These are phyloP conservation scores for Trichoderma lentiforme DNA, from an alignment of 2,329 filamentous ascomycete species.

Conservation along the genomic window DNA sequence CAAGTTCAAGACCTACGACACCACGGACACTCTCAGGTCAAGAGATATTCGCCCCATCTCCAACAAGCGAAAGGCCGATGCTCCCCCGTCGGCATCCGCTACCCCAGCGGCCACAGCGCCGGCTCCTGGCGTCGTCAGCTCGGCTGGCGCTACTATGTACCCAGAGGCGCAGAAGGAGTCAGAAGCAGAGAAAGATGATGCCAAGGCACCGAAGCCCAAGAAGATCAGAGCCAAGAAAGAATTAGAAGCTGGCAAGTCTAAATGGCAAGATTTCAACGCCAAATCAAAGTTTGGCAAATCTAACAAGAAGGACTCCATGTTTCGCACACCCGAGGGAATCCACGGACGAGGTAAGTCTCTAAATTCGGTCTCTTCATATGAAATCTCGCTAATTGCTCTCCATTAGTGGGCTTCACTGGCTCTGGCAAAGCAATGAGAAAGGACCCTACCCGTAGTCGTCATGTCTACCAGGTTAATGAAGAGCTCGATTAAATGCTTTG, in stretches of 20 bases:
- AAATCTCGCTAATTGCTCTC: slow-evolving; percentile 21
- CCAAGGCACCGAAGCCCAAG: slow-evolving; percentile 75
- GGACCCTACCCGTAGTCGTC: slow-evolving; percentile 75
- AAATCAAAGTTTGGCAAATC: slow-evolving; percentile 69
- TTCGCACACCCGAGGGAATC: slow-evolving; percentile 83
- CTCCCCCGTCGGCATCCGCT: slow-evolving; percentile 49
- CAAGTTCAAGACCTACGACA: slow-evolving; percentile 89
- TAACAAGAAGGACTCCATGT: slow-evolving; percentile 92
- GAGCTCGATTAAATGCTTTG: slow-evolving; percentile 60
- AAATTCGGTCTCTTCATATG: background rate
- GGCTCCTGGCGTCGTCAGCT: slow-evolving; percentile 46
- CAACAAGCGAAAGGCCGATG: slow-evolving; percentile 84
- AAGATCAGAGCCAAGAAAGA: slow-evolving; percentile 90
- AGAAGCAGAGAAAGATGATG: slow-evolving; percentile 61
- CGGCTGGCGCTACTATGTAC: slow-evolving; percentile 56
- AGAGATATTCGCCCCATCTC: slow-evolving; percentile 80
- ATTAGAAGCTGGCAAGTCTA: slow-evolving; percentile 83
- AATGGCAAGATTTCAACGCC: slow-evolving; percentile 89
- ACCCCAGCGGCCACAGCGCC: slow-evolving; percentile 36
- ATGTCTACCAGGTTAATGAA: slow-evolving; percentile 77
- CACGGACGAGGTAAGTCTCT: slow-evolving; percentile 71
- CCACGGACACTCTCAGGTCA: slow-evolving; percentile 74
- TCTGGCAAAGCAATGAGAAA: slow-evolving; percentile 96
- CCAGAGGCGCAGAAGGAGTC: slow-evolving; percentile 60
- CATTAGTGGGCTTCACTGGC: slow-evolving; percentile 86